phyloP scores from a whole-genome alignment of 805 yeast genomes.

The Wickerhamomyces subpelliculosus region DNA sequence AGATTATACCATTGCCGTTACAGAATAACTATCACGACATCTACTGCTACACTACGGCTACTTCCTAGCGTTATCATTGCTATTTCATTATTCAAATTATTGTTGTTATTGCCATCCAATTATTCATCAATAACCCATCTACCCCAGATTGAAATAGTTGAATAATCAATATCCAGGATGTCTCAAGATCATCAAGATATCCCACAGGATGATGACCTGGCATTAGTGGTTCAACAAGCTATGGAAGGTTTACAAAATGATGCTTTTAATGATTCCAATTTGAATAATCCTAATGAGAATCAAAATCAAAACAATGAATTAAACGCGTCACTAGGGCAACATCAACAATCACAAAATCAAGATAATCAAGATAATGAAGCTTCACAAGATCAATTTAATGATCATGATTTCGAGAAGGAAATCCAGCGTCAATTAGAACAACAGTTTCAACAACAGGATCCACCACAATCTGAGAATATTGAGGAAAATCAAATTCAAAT shows the following conservation, averaged over 20 bases:
- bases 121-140: neutral
- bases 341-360: constrained; percentile 1
- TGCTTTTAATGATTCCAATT: constrained; percentile 1
- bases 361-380: neutral
- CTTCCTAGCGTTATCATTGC: too few species aligned
- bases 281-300: constrained; percentile 2
- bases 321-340: neutral
- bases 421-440: constrained; percentile 19
- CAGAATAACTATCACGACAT: too few species aligned
- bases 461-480: neutral
- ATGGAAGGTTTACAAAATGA: constrained; percentile 20
- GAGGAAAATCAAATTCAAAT: neutral
- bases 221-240: constrained; percentile 33
- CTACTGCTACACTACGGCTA: too few species aligned
- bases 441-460: constrained; percentile 11
- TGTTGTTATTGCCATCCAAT: neutral
- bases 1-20: too few species aligned
- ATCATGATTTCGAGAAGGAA: constrained; percentile 18
- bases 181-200: constrained; percentile 6
- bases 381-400: neutral
- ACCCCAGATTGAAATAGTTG: neutral
- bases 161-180: neutral
- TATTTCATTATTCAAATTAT: too few species aligned
- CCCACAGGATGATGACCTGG: constrained; percentile 28
- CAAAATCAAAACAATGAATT: neutral